Evolutionary conservation across 495 filamentous ascomycete species (phyloP).

Genomic region (Penicillium herquei): DNA sequence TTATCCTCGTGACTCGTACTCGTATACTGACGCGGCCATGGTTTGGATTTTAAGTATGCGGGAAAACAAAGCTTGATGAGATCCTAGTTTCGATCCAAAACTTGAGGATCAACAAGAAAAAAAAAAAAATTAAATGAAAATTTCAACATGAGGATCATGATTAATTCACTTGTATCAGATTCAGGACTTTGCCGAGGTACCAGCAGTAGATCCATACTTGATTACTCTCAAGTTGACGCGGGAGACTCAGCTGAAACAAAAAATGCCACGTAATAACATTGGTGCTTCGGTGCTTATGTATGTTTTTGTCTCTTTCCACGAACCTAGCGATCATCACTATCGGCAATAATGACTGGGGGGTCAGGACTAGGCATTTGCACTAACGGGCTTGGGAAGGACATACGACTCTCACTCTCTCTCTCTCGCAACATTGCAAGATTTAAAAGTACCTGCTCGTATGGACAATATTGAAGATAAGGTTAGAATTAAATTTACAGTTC

Average conservation of each 20-base stretch:
- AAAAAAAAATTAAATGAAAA: not conserved
- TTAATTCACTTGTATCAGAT: too few species aligned
- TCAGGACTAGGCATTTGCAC: not conserved
- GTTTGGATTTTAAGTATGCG: slow-evolving; percentile 21
- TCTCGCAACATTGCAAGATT: not conserved
- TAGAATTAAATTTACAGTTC: not conserved
- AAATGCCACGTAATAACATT: slow-evolving; percentile 4
- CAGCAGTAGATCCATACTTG: too few species aligned
- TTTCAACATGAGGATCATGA: not conserved
- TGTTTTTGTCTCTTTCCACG: not conserved
- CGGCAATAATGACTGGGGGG: not conserved
- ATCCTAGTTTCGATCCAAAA: slow-evolving; percentile 6
- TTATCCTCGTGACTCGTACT: slow-evolving; percentile 25
- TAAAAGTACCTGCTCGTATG: too few species aligned
- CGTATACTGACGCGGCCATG: slow-evolving; percentile 25
- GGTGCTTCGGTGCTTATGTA: not conserved
- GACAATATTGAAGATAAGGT: not conserved
- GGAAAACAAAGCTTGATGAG: slow-evolving; percentile 20
- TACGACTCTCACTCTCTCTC: not conserved
- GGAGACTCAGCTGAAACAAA: not conserved
- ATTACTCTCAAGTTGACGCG: not conserved
- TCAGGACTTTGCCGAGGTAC: too few species aligned
- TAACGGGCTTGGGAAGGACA: not conserved
- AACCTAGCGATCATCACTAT: not conserved
- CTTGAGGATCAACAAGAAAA: not conserved